Conservation (phyloP, 192 early-diverging fungal species). For the Thamnidium elegans region DNA sequence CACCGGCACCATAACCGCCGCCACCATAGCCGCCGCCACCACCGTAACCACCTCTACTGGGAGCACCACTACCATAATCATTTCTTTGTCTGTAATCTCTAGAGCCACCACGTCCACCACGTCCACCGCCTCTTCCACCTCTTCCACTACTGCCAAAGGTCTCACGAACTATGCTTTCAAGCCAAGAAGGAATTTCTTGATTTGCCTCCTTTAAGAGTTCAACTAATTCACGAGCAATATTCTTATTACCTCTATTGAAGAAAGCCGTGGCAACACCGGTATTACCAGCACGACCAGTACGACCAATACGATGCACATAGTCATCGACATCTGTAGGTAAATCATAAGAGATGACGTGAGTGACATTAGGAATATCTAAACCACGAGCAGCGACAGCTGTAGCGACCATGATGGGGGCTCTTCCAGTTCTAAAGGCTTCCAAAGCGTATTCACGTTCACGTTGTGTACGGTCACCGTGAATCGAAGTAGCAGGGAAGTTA, state of each 20-base stretch:
- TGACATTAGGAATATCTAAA: conserved; percentile 80
- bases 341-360: conserved; percentile 92
- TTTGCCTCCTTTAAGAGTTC: conserved; percentile 91
- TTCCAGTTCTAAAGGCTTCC: conserved; percentile 80
- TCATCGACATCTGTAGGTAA: conserved; percentile 95
- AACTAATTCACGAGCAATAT: conserved; percentile 79
- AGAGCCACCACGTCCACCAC: conserved; percentile 20
- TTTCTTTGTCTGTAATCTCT: conserved; percentile 14
- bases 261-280: conserved; percentile 89
- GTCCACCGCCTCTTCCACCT: conserved; percentile 28
- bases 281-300: conserved; percentile 97
- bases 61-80: conserved; percentile 21
- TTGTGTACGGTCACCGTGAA: conserved; percentile 96
- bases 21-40: not conserved
- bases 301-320: conserved; percentile 98
- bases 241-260: conserved; percentile 87
- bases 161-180: conserved; percentile 70
- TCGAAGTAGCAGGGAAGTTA: conserved; percentile 88
- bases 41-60: conserved; percentile 14
- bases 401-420: conserved; percentile 86
- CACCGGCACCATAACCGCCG: not conserved
- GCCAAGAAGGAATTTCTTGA: conserved; percentile 86
- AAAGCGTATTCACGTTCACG: conserved; percentile 92
- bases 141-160: conserved; percentile 22
- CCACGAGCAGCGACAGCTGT: conserved; percentile 98